phyloP scores from a whole-genome alignment of 768 basidiomycete genomes.

The Cubamyces sp. region DNA sequence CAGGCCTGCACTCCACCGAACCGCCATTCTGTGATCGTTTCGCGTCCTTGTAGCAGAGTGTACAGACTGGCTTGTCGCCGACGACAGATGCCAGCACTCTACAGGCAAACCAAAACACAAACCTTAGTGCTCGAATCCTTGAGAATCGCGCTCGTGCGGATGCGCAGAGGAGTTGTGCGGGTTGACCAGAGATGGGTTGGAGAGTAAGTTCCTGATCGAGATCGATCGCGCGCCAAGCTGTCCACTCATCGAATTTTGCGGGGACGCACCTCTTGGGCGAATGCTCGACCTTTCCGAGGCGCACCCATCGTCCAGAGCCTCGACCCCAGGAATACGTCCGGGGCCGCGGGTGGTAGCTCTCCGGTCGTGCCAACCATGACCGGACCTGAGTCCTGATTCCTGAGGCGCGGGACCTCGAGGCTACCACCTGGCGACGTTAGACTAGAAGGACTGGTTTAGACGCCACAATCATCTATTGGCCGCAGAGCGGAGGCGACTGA shows the following conservation, averaged over 20 bases:
- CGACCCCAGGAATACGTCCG: background rate
- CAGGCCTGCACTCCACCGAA: background rate
- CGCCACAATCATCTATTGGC: constrained; percentile 11
- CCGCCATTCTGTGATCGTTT: background rate
- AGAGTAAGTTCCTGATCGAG: constrained; percentile 8
- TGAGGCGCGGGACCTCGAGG: background rate
- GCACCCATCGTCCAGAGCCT: background rate
- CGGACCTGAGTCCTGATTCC: background rate
- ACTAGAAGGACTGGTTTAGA: background rate
- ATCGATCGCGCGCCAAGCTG: constrained; percentile 13
- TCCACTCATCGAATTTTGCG: constrained; percentile 8
- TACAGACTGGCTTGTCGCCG: too few relatives aligned
- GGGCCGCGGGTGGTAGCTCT: too few relatives aligned
- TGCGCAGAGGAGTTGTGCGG: background rate
- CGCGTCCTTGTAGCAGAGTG: too few relatives aligned
- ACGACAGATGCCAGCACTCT: too few relatives aligned
- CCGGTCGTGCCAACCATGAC: background rate
- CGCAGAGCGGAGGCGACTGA: background rate
- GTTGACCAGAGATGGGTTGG: background rate
- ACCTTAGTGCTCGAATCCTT: background rate
- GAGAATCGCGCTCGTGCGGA: background rate
- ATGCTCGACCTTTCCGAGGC: background rate
- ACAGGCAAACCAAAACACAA: too few relatives aligned
- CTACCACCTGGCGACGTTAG: background rate
- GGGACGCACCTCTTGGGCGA: constrained; percentile 10